Base-by-base conservation (phyloP, 2,329 filamentous ascomycete genomes). In the Epichloe baconii region DNA sequence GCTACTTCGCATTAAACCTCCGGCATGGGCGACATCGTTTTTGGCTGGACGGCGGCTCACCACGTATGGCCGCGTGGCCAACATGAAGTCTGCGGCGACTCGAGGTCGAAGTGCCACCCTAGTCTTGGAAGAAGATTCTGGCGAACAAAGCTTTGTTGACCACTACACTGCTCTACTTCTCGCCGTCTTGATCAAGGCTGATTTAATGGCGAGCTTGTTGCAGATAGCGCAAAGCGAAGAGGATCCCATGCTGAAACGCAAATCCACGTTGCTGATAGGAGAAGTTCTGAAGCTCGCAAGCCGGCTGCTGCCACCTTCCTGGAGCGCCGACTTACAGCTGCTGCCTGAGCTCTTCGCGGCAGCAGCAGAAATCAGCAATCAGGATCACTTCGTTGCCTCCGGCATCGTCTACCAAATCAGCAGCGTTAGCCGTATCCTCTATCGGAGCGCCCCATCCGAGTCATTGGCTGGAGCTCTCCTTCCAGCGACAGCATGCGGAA, bases 371-470 rank as follows among this genome's bases (percentile, higher is more conserved):
- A 88, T 90, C 59, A 73, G 79, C 21, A 75, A 81, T 19, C 80
- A 90, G 34, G 77, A 82, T 23, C 83, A 88, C 50, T 90, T 90
- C 58, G 75, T 86, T 52, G 88, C 91, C 6, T 90, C 88, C 7
- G 84, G 88, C 7, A 94, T 94, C 17, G 88, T 98, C 12, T 98
- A 97, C 62, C 93, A 97, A 64, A 95, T 98, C 50, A 95, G 95
- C 69, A 96, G 91, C 63, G 89, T 98, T 57, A 98, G 91, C 65
- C 82, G 88, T 55, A 97, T 90, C 0, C 71, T 98, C 14, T 94
- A 94, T 63, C 79, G 89, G 52, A 94, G 88, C 46, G 79, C 80
- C 5, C 76, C 78, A 2, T 72, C 76, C 0, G 67, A 67, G 3
- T 61, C 62, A 1, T 55, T 65, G 36, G 67, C 71, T 6, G 63